phyloP scores from a whole-genome alignment of 2,329 filamentous ascomycete species.

The Stagonosporopsis cucurbitacearum region DNA sequence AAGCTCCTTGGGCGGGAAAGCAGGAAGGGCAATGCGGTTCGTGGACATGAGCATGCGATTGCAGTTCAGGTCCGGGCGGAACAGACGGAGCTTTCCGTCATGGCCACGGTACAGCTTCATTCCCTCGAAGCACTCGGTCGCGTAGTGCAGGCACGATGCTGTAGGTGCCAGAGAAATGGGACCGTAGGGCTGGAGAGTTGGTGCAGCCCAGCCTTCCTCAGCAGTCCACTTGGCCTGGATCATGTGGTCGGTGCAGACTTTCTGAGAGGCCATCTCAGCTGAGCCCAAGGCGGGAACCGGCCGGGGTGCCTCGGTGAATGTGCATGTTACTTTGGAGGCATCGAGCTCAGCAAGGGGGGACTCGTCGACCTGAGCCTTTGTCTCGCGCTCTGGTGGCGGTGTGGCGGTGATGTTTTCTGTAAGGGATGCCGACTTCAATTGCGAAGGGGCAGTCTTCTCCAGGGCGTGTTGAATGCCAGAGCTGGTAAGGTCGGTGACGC shows the following conservation, averaged over 20 bases:
- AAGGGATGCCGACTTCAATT: constrained; percentile 35
- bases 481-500: constrained; percentile 39
- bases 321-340: constrained; percentile 52
- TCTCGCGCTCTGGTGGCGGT: constrained; percentile 28
- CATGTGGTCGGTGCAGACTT: constrained; percentile 83
- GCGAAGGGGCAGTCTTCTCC: constrained; percentile 39
- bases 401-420: constrained; percentile 34
- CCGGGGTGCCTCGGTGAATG: constrained; percentile 51
- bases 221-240: constrained; percentile 73
- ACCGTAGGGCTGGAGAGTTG: constrained; percentile 77
- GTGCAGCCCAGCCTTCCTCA: constrained; percentile 72
- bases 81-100: constrained; percentile 76
- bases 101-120: constrained; percentile 74
- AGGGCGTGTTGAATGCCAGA: constrained; percentile 43
- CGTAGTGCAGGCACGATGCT: constrained; percentile 83
- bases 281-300: constrained; percentile 51
- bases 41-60: constrained; percentile 64
- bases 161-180: constrained; percentile 80
- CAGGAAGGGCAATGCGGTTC: constrained; percentile 74
- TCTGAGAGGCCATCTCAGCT: constrained; percentile 49
- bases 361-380: constrained; percentile 21
- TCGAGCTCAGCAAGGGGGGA: constrained; percentile 50
- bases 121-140: constrained; percentile 90
- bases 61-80: constrained; percentile 77
- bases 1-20: constrained; percentile 73